phyloP scores from a whole-genome alignment of 2,329 filamentous ascomycete genomes.

The Tolypocladium album region DNA sequence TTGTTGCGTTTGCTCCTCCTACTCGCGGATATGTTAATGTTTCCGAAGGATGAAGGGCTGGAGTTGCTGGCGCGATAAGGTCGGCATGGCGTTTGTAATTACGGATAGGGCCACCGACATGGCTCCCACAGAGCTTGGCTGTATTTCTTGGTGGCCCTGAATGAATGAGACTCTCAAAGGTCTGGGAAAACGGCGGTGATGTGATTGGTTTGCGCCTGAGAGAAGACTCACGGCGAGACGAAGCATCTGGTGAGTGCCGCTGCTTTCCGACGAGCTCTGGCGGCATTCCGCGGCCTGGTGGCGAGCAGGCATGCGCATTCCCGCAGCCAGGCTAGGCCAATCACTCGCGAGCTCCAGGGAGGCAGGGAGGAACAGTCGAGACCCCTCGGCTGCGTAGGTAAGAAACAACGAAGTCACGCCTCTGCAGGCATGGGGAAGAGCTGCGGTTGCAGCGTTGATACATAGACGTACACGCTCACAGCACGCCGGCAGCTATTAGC shows the following conservation, averaged over 20 bases:
- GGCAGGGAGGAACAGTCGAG: neutral
- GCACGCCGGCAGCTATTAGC: too few relatives aligned
- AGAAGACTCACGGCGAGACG: neutral
- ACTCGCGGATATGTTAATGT: neutral
- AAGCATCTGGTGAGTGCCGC: neutral
- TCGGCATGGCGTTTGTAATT: neutral
- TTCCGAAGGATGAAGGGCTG: neutral
- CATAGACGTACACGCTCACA: too few relatives aligned
- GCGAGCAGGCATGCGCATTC: neutral
- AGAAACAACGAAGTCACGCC: neutral
- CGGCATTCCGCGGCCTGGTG: neutral
- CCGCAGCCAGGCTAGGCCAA: neutral
- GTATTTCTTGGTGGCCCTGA: neutral
- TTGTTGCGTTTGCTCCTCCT: neutral
- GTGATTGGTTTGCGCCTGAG: neutral
- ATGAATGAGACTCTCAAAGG: neutral
- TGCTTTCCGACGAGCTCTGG: neutral
- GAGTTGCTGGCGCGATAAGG: neutral
- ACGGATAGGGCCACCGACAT: constrained; percentile 1
- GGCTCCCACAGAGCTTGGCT: constrained; percentile 5
- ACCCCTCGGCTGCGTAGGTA: too few relatives aligned
- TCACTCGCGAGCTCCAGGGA: neutral
- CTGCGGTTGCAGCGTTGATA: too few relatives aligned
- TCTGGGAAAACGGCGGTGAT: neutral
- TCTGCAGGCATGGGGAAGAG: neutral